Evolutionary conservation across 768 basidiomycete genomes (phyloP), one percentile per base, ranked within the genome.

Genomic region (Psilocybe sp.): DNA sequence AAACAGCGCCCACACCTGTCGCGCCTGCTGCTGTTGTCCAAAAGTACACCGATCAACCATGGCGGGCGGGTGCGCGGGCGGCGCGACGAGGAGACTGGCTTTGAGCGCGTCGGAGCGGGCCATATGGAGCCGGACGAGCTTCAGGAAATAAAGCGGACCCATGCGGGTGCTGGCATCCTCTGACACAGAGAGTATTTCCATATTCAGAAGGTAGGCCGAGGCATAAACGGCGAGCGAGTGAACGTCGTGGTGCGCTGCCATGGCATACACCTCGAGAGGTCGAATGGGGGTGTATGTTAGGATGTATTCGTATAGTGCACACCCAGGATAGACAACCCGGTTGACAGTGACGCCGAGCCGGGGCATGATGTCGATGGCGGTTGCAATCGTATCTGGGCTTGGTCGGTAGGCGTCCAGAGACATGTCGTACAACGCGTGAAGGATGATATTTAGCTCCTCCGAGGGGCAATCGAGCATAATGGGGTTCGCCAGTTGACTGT

Each of bases 281-380:
- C 15, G 9, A n/a, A 50, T 4, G 3, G 54, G 50, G 4, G 52
- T 50, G 46, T 50, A 49, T 11, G 52, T 40, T 13, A 59, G 44
- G n/a, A 59, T 36, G 14, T 54, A 53, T 3, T 47, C 19, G 39
- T 56, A 48, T 13, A 54, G 32, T 4, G 33, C 44, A 6, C 38
- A 33, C 3, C 11, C 20, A 1, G 52, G 50, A 13, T 35, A 35
- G 34, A 59, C 43, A 36, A 49, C 36, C 10, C 38, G 7, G 13
- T 32, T 13, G 9, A 55, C 47, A 11, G 32, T 32, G 10, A 59
- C 47, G n/a, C 41, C 50, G 34, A 54, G 54, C n/a, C 20, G 15
- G 2, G 49, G 44, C 52, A 59, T 54, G 14, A 36, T 40, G 35
- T 59, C 58, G 18, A 59, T 36, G 12, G 58, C 55, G 15, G 41